phyloP scores from a whole-genome alignment of 2,329 filamentous ascomycete genomes.

The Daldinia sp. region DNA sequence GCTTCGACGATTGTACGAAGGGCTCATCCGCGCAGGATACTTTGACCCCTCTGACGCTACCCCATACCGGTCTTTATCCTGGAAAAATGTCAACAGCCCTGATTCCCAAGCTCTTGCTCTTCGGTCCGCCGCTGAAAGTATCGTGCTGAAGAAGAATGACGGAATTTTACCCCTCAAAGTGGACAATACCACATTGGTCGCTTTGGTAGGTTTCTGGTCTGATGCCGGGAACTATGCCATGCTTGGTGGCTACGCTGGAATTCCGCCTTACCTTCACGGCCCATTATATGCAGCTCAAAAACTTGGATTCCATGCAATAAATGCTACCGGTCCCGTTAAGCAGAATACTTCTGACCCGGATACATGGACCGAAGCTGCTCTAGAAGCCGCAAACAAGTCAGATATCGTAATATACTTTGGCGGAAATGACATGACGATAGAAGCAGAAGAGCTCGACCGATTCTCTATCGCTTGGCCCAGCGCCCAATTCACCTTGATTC shows the following conservation, averaged over 20 bases:
- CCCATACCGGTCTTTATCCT: conserved; percentile 44
- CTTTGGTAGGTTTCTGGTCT: conserved; percentile 48
- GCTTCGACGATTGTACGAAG: conserved; percentile 51
- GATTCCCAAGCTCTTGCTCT: conserved; percentile 45
- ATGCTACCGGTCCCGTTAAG: conserved; percentile 53
- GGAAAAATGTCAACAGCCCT: conserved; percentile 48
- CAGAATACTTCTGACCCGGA: conserved; percentile 48
- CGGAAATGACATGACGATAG: conserved; percentile 66
- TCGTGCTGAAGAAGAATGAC: conserved; percentile 50
- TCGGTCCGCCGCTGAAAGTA: conserved; percentile 45
- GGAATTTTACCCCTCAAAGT: conserved; percentile 43
- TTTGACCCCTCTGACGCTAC: conserved; percentile 48
- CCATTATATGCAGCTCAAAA: conserved; percentile 64
- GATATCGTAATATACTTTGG: conserved; percentile 68
- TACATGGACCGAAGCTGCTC: conserved; percentile 53
- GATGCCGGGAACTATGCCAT: conserved; percentile 33
- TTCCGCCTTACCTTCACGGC: conserved; percentile 65
- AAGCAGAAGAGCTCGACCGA: conserved; percentile 66
- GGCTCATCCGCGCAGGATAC: conserved; percentile 52
- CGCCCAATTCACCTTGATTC: conserved; percentile 65
- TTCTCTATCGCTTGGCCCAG: conserved; percentile 64
- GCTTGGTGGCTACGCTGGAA: conserved; percentile 58
- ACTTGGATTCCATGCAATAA: conserved; percentile 59
- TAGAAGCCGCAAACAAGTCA: conserved; percentile 57
- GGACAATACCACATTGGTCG: conserved; percentile 40